These are phyloP conservation scores for Globomyces sp. DNA, from an alignment of 371 early-diverging fungal species.

Conservation along the genomic window DNA sequence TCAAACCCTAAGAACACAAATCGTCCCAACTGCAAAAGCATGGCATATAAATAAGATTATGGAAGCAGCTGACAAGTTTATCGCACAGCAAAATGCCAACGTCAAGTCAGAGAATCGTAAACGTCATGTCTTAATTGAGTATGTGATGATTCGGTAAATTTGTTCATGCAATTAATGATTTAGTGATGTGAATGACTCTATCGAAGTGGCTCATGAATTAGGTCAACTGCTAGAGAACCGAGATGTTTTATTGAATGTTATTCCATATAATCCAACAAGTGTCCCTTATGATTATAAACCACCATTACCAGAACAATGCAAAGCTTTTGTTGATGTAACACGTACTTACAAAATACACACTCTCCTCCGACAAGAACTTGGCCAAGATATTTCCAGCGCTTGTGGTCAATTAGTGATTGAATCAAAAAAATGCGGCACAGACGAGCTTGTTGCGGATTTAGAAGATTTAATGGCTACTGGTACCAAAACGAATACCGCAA, in stretches of 20 bases:
- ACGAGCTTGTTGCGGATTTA: conserved; percentile 2
- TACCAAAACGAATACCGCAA: too few species aligned
- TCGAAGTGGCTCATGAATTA: conserved; percentile 38
- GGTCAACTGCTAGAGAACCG: conserved; percentile 38
- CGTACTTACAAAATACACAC: conserved; percentile 38
- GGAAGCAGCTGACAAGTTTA: conserved; percentile 68
- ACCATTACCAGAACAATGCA: conserved; percentile 30
- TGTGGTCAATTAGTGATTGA: conserved; percentile 55
- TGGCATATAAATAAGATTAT: conserved; percentile 70
- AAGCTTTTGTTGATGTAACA: conserved; percentile 40
- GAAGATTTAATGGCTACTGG: conserved; percentile 5
- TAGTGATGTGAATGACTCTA: conserved; percentile 40
- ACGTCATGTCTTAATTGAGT: conserved; percentile 48
- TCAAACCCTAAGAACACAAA: conserved; percentile 68
- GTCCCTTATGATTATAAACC: conserved; percentile 45
- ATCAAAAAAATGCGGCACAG: conserved; percentile 5
- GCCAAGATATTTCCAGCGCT: conserved; percentile 44
- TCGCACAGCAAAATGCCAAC: conserved; percentile 34
- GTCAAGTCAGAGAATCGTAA: conserved; percentile 22
- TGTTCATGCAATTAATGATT: conserved; percentile 15
- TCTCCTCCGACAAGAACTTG: conserved; percentile 47
- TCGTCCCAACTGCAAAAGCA: conserved; percentile 86
- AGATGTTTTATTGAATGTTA: conserved; percentile 49
- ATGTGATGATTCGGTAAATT: conserved; percentile 31
- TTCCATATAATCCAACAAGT: conserved; percentile 51